A percentile compares a stretch with the other conserved stretches of the same genome.
Conservation (phyloP, 164 flowering plant genomes). For the Echeveria elegans region DNA sequence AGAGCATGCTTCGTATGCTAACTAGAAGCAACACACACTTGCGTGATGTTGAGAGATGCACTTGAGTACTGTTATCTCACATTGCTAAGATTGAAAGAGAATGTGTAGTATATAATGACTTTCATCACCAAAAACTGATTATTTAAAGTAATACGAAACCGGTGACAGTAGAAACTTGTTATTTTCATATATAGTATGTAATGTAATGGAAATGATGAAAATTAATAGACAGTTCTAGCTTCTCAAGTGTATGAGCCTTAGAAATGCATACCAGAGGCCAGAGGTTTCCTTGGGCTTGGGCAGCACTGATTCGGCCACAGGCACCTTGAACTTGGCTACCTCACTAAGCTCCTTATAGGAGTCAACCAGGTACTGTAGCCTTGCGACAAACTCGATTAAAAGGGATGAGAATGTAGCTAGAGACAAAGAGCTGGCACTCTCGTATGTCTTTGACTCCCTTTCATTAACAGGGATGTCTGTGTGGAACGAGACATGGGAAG, state of each 20-base stretch:
- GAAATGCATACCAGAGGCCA: not conserved
- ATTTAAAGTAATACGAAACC: not conserved
- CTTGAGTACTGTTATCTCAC: too few relatives aligned
- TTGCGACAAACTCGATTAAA: slow-evolving; percentile 88
- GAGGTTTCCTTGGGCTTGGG: not conserved
- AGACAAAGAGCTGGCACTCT: slow-evolving; percentile 81
- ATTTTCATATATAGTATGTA: not conserved
- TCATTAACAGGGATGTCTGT: slow-evolving; percentile 19
- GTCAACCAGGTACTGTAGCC: slow-evolving; percentile 77
- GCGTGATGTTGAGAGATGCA: too few relatives aligned
- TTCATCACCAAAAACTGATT: too few relatives aligned
- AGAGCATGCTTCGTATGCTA: not conserved
- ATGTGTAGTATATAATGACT: too few relatives aligned
- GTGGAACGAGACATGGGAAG: slow-evolving; percentile 33
- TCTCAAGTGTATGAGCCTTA: not conserved
- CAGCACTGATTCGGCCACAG: slow-evolving; percentile 21
- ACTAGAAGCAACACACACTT: not conserved
- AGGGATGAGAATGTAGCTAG: slow-evolving; percentile 79
- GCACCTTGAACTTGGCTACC: slow-evolving; percentile 67
- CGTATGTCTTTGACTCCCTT: slow-evolving; percentile 55
- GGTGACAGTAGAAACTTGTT: not conserved
- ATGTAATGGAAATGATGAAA: not conserved
- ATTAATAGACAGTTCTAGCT: not conserved
- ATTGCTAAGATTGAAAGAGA: too few relatives aligned
- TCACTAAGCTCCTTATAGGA: slow-evolving; percentile 68